These are phyloP conservation scores for Trichodelitschia bisporula DNA, from an alignment of 495 filamentous ascomycete genomes.

Conservation along the genomic window DNA sequence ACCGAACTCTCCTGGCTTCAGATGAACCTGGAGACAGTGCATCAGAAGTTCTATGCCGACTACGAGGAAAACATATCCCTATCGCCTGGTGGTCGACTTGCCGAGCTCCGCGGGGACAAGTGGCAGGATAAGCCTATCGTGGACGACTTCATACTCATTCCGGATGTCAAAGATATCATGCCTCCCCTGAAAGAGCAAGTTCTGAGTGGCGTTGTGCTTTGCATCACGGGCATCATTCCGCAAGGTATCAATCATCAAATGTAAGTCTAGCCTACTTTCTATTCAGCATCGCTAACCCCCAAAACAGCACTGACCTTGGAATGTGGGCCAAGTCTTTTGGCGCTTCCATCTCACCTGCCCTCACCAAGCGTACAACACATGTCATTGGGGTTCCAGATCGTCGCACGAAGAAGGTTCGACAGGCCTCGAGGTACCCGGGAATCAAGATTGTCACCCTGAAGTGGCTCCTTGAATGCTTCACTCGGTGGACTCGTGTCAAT, in stretches of 20 bases:
- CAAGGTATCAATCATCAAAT: conserved; percentile 44
- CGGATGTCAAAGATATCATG: conserved; percentile 67
- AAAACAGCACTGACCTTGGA: conserved; percentile 46
- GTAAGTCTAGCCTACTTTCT: too few species aligned
- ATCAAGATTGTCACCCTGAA: conserved; percentile 77
- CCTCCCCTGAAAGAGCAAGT: conserved; percentile 48
- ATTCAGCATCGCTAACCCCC: conserved; percentile 6
- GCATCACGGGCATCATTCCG: conserved; percentile 76
- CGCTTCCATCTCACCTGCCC: conserved; percentile 36
- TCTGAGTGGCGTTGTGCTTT: conserved; percentile 42
- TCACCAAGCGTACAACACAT: conserved; percentile 36
- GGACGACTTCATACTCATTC: conserved; percentile 42
- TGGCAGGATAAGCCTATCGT: conserved; percentile 20
- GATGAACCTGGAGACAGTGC: conserved; percentile 44
- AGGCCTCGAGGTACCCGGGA: conserved; percentile 37
- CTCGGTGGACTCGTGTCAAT: conserved; percentile 47
- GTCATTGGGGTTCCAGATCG: conserved; percentile 49
- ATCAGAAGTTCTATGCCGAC: conserved; percentile 55
- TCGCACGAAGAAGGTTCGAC: conserved; percentile 60
- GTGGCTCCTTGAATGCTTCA: conserved; percentile 68
- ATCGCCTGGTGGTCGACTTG: conserved; percentile 31
- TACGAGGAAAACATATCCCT: conserved; percentile 33
- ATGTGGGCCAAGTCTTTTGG: conserved; percentile 71
- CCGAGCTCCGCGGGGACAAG: conserved; percentile 30
- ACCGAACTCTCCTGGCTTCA: conserved; percentile 52